phyloP scores from a whole-genome alignment of 2,329 filamentous ascomycete species.

The Calycina herbarum region DNA sequence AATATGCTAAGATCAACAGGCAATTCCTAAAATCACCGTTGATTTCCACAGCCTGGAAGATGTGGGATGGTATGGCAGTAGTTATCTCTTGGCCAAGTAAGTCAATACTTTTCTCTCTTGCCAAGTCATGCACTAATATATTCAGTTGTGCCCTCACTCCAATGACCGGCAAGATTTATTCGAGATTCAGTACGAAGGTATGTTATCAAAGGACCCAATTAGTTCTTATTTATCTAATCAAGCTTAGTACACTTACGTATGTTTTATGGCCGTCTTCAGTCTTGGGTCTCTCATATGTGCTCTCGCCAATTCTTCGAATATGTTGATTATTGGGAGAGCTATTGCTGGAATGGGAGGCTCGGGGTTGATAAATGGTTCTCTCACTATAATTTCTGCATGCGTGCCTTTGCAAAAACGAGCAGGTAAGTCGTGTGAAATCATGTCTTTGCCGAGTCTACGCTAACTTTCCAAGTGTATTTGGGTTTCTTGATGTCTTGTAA shows the following conservation, averaged over 20 bases:
- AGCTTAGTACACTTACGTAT: slow-evolving; percentile 42
- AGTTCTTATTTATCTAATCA: background rate
- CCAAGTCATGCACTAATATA: slow-evolving; percentile 16
- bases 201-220: background rate
- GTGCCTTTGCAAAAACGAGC: slow-evolving; percentile 27
- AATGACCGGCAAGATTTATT: slow-evolving; percentile 53
- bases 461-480: slow-evolving; percentile 20
- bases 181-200: slow-evolving; percentile 41
- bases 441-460: background rate
- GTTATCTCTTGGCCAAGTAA: slow-evolving; percentile 46
- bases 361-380: slow-evolving; percentile 51
- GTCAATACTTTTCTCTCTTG: background rate
- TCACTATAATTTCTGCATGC: slow-evolving; percentile 50
- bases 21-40: slow-evolving; percentile 51
- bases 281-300: slow-evolving; percentile 57
- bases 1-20: slow-evolving; percentile 28
- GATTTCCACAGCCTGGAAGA: slow-evolving; percentile 52
- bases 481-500: slow-evolving; percentile 29
- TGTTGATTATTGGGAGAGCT: slow-evolving; percentile 56
- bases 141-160: slow-evolving; percentile 50
- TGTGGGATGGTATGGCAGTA: slow-evolving; percentile 57
- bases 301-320: slow-evolving; percentile 46
- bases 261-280: slow-evolving; percentile 52
- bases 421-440: slow-evolving; percentile 3
- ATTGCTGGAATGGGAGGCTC: slow-evolving; percentile 54